These are phyloP conservation scores for Penicillium soppii DNA, from an alignment of 495 filamentous ascomycete genomes.

Conservation along the genomic window DNA sequence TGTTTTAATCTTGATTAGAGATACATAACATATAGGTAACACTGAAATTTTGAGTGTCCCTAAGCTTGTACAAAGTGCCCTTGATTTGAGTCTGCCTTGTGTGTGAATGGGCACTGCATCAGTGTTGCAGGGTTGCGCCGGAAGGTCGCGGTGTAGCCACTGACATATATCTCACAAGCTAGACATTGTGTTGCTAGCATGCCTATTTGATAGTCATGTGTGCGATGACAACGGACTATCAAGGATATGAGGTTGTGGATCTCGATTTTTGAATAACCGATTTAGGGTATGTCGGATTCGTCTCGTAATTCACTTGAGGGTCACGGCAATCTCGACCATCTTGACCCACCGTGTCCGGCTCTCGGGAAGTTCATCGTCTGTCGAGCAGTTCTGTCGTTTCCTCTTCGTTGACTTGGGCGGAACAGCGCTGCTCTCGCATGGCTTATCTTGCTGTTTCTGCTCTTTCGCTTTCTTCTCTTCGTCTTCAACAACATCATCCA, in stretches of 20 bases:
- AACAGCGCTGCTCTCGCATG: conserved; percentile 14
- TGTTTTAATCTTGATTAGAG: neutral
- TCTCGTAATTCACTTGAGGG: conserved; percentile 44
- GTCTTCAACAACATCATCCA: conserved; percentile 67
- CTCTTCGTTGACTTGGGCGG: conserved; percentile 25
- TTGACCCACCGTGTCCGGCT: conserved; percentile 63
- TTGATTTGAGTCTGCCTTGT: too few relatives aligned
- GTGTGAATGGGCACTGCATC: too few relatives aligned
- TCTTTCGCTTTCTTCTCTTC: conserved; percentile 26
- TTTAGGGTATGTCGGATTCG: neutral
- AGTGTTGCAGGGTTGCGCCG: too few relatives aligned
- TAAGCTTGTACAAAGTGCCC: too few relatives aligned
- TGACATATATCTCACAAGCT: too few relatives aligned
- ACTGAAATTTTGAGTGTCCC: neutral
- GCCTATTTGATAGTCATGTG: neutral
- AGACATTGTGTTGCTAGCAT: too few relatives aligned
- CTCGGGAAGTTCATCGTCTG: conserved; percentile 54
- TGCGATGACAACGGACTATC: too few relatives aligned
- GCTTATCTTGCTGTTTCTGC: conserved; percentile 21
- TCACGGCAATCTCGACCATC: conserved; percentile 64
- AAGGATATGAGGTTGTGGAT: neutral
- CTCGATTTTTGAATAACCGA: neutral
- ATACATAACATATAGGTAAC: neutral
- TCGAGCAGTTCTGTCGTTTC: conserved; percentile 29
- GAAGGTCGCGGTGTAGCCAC: too few relatives aligned